phyloP scores from a whole-genome alignment of 208 protist genomes.

The Wallacemonas sp. region DNA sequence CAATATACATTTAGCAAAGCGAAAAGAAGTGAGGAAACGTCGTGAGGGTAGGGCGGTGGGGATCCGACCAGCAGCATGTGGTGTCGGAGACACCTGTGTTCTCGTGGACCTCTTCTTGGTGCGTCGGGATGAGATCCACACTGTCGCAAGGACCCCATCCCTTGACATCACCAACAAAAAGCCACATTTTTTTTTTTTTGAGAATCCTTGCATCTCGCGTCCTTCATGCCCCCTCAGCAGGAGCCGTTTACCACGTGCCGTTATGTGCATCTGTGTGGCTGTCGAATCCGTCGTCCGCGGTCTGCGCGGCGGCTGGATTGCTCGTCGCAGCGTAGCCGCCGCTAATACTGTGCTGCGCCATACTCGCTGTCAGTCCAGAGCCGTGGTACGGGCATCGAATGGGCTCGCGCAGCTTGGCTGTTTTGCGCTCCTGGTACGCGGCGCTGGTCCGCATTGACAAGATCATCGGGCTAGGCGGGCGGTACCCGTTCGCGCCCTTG shows the following conservation, averaged over 20 bases:
- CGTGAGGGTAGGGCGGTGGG: background rate
- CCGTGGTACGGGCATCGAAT: conserved; percentile 12
- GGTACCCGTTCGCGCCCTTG: conserved; percentile 57
- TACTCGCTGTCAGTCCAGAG: background rate
- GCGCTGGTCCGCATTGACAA: conserved; percentile 81
- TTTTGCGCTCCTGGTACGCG: conserved; percentile 24
- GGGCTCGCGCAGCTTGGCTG: conserved; percentile 4
- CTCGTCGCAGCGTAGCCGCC: background rate
- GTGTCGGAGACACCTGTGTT: background rate
- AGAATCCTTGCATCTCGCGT: too few relatives aligned
- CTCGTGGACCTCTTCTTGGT: too few relatives aligned
- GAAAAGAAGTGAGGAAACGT: background rate
- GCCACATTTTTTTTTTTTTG: background rate
- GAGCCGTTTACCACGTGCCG: conserved; percentile 6
- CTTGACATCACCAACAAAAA: too few relatives aligned
- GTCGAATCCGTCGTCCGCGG: conserved; percentile 1
- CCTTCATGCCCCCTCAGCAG: too few relatives aligned
- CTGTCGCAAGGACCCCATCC: too few relatives aligned
- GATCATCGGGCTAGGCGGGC: conserved; percentile 83
- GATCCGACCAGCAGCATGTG: background rate
- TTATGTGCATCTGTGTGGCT: background rate
- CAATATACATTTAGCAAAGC: too few relatives aligned
- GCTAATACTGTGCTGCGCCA: background rate
- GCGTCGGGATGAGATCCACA: too few relatives aligned
- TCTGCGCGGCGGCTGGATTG: background rate